Evolutionary conservation across 345 rosid species (phyloP), one percentile per base, ranked within the genome.

Genomic region (Hevea brasiliensis): DNA sequence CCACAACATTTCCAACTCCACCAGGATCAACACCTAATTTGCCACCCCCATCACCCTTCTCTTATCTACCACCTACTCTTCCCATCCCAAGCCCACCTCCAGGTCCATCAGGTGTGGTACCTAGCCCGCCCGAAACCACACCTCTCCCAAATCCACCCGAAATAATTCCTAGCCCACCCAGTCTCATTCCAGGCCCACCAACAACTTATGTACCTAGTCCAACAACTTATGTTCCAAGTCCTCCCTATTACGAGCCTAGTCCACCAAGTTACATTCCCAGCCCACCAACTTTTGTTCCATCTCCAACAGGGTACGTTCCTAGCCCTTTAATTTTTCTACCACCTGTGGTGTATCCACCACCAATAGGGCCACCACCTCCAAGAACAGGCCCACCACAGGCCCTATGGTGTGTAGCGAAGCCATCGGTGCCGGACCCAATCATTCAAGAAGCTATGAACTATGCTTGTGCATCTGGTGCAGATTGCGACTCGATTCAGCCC

Each of bases 391-490:
- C 92, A 0, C 61, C 77, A 56, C 81, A 83, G 10, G 86, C 98
- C 42, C 71, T 88, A 1, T 92, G 98, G 99, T 94, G 99, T 0
- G 94, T 94, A 23, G 99, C 97, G 0, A 94, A 94, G 80, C 97
- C 98, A 0, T 74, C 99, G 0, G 99, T 94, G 63, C 99, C 99
- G 6, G 97, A 90, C 50, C 98, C 99, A 26, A 94, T 94, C 20
- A 86, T 94, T 50, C 86, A 81, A 82, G 99, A 95, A 80, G 98
- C 99, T 0, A 89, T 95, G 98, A 95, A 87, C 81, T 95, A 88
- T 57, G 97, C 99, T 1, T 95, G 98, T 72, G 97, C 83, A 32
- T 87, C 97, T 0, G 98, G 96, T 9, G 98, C 99, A 0, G 96
- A 95, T 62, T 95, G 99, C 26, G 78, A 82, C 23, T 86, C 92